Evolutionary conservation across 495 filamentous ascomycete genomes (phyloP).

Genomic region (Tuber microsphaerosporum): DNA sequence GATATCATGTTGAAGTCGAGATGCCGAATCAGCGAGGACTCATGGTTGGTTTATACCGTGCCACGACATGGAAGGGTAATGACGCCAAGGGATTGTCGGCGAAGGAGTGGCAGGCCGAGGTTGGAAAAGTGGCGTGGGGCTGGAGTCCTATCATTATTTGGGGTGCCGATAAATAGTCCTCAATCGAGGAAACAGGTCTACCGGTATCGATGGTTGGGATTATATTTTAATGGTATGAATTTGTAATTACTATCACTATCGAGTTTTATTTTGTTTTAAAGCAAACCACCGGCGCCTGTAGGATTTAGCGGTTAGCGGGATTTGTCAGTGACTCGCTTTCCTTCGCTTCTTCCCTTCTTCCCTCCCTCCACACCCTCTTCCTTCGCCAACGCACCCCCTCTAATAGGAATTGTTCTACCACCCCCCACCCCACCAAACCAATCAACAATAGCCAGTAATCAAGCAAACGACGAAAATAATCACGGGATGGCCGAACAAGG

Average conservation of each 20-base stretch:
- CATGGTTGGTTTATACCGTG: conserved; percentile 24
- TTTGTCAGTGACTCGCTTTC: too few species aligned
- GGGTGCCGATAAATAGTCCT: conserved; percentile 7
- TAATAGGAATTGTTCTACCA: too few species aligned
- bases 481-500: too few species aligned
- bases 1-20: conserved; percentile 21
- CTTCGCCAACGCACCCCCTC: too few species aligned
- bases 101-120: conserved; percentile 14
- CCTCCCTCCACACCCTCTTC: too few species aligned
- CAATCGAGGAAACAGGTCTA: neutral
- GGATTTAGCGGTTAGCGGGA: neutral
- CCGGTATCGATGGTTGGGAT: neutral
- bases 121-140: conserved; percentile 33
- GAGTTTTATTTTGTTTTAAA: neutral
- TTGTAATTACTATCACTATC: neutral
- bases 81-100: conserved; percentile 22
- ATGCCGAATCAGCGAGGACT: conserved; percentile 9
- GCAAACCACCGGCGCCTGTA: neutral
- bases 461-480: too few species aligned
- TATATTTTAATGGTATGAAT: neutral
- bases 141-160: conserved; percentile 28
- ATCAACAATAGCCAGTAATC: too few species aligned
- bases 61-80: conserved; percentile 13
- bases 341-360: too few species aligned
- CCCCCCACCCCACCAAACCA: too few species aligned